A percentile compares a stretch with the other conserved stretches of the same genome.
phyloP scores from a whole-genome alignment of 805 yeast genomes.

The Priceomyces medius region DNA sequence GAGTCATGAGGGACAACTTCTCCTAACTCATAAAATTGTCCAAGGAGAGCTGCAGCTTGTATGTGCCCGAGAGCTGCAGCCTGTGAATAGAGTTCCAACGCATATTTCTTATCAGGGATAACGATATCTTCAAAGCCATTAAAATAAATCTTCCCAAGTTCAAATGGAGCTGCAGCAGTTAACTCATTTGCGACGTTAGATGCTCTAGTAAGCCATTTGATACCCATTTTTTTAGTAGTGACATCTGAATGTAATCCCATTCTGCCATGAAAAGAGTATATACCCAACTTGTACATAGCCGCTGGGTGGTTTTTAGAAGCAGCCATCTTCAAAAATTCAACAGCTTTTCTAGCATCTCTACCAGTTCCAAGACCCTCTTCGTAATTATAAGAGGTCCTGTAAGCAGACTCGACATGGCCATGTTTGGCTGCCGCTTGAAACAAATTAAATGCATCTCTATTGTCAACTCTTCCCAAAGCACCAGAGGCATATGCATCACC shows the following conservation, averaged over 20 bases:
- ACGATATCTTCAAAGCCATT: slow-evolving; percentile 84
- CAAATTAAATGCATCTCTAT: slow-evolving; percentile 68
- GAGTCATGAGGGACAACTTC: slow-evolving; percentile 74
- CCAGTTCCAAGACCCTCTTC: slow-evolving; percentile 94
- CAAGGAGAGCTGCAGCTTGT: slow-evolving; percentile 76
- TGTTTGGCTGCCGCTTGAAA: slow-evolving; percentile 92
- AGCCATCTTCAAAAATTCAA: slow-evolving; percentile 80
- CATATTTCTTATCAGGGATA: slow-evolving; percentile 78
- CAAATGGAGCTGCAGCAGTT: slow-evolving; percentile 92
- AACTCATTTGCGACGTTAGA: slow-evolving; percentile 78
- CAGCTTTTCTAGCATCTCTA: slow-evolving; percentile 81
- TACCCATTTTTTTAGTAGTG: slow-evolving; percentile 77
- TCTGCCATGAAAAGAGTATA: slow-evolving; percentile 77
- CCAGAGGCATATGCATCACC: slow-evolving; percentile 91
- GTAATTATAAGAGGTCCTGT: slow-evolving; percentile 85
- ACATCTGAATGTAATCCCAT: slow-evolving; percentile 76
- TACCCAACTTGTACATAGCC: slow-evolving; percentile 93
- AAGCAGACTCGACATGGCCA: slow-evolving; percentile 88
- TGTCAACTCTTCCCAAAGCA: slow-evolving; percentile 75
- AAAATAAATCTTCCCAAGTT: slow-evolving; percentile 80
- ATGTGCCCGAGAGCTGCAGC: slow-evolving; percentile 87
- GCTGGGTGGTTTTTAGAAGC: slow-evolving; percentile 92
- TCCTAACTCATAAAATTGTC: slow-evolving; percentile 82
- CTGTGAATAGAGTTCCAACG: slow-evolving; percentile 79
- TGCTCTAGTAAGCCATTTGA: slow-evolving; percentile 91